Evolutionary conservation across 495 filamentous ascomycete species (phyloP).

Genomic region (Halenospora varia): DNA sequence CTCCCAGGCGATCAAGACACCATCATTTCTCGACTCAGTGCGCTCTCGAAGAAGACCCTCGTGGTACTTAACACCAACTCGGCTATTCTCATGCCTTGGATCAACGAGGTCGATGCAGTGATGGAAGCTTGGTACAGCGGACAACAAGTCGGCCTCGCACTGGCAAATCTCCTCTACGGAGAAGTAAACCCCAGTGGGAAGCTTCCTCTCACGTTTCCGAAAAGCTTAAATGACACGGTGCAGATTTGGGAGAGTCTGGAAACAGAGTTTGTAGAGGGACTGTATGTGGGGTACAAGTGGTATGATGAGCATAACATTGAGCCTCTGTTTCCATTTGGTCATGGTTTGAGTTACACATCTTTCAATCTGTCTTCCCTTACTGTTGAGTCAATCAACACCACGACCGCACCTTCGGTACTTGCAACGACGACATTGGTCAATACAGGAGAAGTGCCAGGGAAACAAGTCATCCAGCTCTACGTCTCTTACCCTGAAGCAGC

Average conservation of each 20-base stretch:
- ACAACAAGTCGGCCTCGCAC: neutral
- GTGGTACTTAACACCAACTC: neutral
- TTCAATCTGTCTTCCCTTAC: slow-evolving; percentile 46
- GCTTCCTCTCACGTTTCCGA: neutral
- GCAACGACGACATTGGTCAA: slow-evolving; percentile 45
- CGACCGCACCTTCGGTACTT: slow-evolving; percentile 28
- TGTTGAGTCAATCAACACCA: slow-evolving; percentile 44
- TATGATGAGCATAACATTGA: slow-evolving; percentile 62
- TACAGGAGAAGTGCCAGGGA: slow-evolving; percentile 56
- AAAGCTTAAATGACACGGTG: neutral
- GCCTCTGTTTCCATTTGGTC: slow-evolving; percentile 86
- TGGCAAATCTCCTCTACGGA: neutral
- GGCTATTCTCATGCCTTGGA: neutral
- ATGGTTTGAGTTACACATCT: slow-evolving; percentile 81
- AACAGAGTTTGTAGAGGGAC: slow-evolving; percentile 40
- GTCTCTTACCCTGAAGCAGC: slow-evolving; percentile 33
- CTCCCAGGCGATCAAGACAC: neutral
- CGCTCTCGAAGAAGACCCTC: neutral
- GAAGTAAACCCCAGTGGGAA: neutral
- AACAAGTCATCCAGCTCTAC: slow-evolving; percentile 70
- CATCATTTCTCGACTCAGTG: neutral
- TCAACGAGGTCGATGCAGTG: neutral
- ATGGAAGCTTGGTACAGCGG: neutral
- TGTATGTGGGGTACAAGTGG: slow-evolving; percentile 70
- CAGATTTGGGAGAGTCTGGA: neutral